Evolutionary conservation across 345 rosid species (phyloP).

Genomic region (Eucalyptus sp.): DNA sequence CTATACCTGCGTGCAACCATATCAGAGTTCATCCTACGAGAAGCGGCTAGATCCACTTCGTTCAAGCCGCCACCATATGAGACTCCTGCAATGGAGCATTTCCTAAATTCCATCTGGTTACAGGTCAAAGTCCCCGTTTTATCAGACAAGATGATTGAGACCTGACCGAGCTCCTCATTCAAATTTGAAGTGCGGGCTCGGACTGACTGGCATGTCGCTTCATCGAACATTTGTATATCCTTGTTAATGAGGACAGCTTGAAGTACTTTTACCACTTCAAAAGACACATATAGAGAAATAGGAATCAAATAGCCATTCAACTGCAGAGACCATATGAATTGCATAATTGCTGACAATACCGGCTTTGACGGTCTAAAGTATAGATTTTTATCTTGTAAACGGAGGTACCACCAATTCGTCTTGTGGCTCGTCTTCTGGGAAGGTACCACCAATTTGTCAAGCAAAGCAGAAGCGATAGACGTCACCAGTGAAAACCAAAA

Average conservation of each 20-base stretch:
- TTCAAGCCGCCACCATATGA: conserved; percentile 46
- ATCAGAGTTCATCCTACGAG: conserved; percentile 37
- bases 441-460: not conserved
- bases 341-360: conserved; percentile 24
- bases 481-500: conserved; percentile 37
- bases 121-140: conserved; percentile 87
- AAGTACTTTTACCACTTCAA: conserved; percentile 61
- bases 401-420: conserved; percentile 47
- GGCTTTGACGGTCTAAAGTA: conserved; percentile 34
- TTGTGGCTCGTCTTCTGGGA: conserved; percentile 16
- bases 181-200: conserved; percentile 64
- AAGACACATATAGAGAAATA: conserved; percentile 67
- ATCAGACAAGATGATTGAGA: conserved; percentile 60
- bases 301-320: conserved; percentile 76
- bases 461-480: conserved; percentile 28
- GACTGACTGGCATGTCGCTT: conserved; percentile 39
- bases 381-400: conserved; percentile 9
- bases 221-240: conserved; percentile 57
- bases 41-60: conserved; percentile 58
- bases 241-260: conserved; percentile 62
- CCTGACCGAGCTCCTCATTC: conserved; percentile 80
- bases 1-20: not conserved
- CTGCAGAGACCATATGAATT: conserved; percentile 45
- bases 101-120: conserved; percentile 74
- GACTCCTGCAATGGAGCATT: conserved; percentile 70